phyloP scores from a whole-genome alignment of 257 asterid genomes.

The Vinca minor region DNA sequence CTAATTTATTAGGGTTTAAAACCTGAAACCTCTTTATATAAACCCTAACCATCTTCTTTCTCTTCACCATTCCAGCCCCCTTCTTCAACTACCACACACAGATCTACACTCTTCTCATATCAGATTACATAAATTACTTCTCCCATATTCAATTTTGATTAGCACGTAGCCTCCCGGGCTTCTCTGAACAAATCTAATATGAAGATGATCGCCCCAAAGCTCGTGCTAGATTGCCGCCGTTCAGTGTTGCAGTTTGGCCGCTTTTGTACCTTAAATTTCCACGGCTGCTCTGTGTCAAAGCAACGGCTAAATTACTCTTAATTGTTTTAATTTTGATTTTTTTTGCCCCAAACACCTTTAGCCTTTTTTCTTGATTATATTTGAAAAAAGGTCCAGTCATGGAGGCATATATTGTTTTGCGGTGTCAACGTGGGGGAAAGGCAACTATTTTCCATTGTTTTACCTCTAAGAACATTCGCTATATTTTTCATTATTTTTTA shows the following conservation, averaged over 20 bases:
- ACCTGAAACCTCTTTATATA: background rate
- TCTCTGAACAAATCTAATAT: slow-evolving; percentile 38
- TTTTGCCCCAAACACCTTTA: slow-evolving; percentile 64
- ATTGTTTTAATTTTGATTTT: background rate
- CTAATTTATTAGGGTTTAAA: background rate
- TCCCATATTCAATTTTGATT: no score
- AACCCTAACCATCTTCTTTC: background rate
- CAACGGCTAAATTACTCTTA: slow-evolving; percentile 34
- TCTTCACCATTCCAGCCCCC: background rate
- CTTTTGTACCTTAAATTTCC: slow-evolving; percentile 38
- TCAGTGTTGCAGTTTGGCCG: slow-evolving; percentile 71
- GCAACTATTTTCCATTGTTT: slow-evolving; percentile 25
- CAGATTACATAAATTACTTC: no score
- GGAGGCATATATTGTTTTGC: slow-evolving; percentile 48
- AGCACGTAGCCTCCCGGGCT: slow-evolving; percentile 96
- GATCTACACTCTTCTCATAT: no score
- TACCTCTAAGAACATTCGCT: slow-evolving; percentile 62
- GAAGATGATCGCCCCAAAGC: slow-evolving; percentile 79
- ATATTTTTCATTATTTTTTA: slow-evolving; percentile 8
- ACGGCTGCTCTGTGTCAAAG: slow-evolving; percentile 70
- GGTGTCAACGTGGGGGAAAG: slow-evolving; percentile 62
- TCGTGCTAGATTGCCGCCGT: slow-evolving; percentile 65
- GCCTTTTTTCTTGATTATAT: slow-evolving; percentile 31
- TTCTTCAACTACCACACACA: no score
- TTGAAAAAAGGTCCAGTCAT: slow-evolving; percentile 51